A percentile compares a stretch with the other conserved stretches of the same genome.
These are phyloP conservation scores for Ganoderma leucocontextum DNA, from an alignment of 1,284 basidiomycete genomes.

Conservation along the genomic window DNA sequence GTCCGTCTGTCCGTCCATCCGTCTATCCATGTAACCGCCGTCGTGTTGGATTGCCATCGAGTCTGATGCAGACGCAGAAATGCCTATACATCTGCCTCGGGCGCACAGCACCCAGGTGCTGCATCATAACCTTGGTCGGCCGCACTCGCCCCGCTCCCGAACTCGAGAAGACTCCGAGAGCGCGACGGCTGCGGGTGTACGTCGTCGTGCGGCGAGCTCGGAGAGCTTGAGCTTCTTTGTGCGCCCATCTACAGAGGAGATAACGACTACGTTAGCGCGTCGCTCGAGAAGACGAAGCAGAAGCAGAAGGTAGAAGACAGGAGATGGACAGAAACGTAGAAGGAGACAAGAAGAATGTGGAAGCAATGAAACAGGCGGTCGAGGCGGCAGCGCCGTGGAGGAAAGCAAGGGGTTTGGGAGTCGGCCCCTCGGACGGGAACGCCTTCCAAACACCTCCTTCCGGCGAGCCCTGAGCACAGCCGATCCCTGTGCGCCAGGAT, in stretches of 20 bases:
- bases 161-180: neutral
- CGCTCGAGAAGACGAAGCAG: neutral
- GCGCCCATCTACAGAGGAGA: neutral
- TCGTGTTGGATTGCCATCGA: neutral
- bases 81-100: neutral
- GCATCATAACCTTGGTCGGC: neutral
- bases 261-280: slow-evolving; percentile 5
- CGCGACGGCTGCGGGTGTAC: neutral
- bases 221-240: slow-evolving; percentile 2
- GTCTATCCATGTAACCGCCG: neutral
- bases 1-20: neutral
- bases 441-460: slow-evolving; percentile 8
- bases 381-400: neutral
- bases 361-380: neutral
- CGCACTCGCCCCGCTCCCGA: neutral
- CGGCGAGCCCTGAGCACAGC: neutral
- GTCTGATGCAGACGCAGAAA: neutral
- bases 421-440: neutral
- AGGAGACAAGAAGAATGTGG: neutral
- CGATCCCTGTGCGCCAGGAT: neutral
- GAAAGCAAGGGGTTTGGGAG: slow-evolving; percentile 10
- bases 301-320: too few species aligned
- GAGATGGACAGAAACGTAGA: neutral
- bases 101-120: neutral
- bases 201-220: neutral